Evolutionary conservation across 2,329 filamentous ascomycete species (phyloP).

Genomic region (Ophiosphaerella herpotricha): DNA sequence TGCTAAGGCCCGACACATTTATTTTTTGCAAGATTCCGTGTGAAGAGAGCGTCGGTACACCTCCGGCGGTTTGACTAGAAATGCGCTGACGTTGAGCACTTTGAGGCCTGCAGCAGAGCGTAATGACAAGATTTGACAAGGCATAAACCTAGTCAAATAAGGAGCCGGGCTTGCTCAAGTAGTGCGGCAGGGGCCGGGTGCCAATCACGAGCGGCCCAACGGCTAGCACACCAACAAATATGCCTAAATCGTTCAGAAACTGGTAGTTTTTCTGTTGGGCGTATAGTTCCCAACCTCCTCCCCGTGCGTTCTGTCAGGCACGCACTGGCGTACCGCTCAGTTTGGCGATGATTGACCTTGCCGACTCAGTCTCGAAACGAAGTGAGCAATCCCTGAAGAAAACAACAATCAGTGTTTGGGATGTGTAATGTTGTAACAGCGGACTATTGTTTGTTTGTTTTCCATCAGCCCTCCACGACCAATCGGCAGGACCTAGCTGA

Average conservation of each 20-base stretch:
- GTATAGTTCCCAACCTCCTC: slow-evolving; percentile 25
- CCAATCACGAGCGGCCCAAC: slow-evolving; percentile 36
- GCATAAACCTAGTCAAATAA: slow-evolving; percentile 12
- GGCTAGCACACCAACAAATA: slow-evolving; percentile 24
- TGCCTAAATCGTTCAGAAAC: slow-evolving; percentile 34
- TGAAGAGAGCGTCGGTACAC: slow-evolving; percentile 10
- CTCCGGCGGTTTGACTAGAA: slow-evolving; percentile 15
- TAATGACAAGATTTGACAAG: slow-evolving; percentile 10
- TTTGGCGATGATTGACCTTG: slow-evolving; percentile 9
- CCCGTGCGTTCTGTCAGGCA: neutral
- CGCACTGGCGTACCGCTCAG: slow-evolving; percentile 11
- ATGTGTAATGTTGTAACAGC: slow-evolving; percentile 18
- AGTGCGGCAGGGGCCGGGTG: slow-evolving; percentile 18
- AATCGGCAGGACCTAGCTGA: slow-evolving; percentile 12
- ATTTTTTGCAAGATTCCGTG: slow-evolving; percentile 11
- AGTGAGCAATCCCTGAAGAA: slow-evolving; percentile 8
- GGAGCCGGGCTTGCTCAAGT: slow-evolving; percentile 15
- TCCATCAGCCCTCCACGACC: neutral
- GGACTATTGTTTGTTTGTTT: slow-evolving; percentile 32
- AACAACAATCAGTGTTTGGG: slow-evolving; percentile 19
- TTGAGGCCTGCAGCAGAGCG: slow-evolving; percentile 28
- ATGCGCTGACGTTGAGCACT: slow-evolving; percentile 34
- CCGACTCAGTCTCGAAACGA: slow-evolving; percentile 13
- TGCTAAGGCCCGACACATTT: slow-evolving; percentile 2
- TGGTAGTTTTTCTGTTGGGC: slow-evolving; percentile 22